These are phyloP conservation scores for Phyllosticta ampelicida DNA, from an alignment of 2,329 filamentous ascomycete genomes.

Conservation along the genomic window DNA sequence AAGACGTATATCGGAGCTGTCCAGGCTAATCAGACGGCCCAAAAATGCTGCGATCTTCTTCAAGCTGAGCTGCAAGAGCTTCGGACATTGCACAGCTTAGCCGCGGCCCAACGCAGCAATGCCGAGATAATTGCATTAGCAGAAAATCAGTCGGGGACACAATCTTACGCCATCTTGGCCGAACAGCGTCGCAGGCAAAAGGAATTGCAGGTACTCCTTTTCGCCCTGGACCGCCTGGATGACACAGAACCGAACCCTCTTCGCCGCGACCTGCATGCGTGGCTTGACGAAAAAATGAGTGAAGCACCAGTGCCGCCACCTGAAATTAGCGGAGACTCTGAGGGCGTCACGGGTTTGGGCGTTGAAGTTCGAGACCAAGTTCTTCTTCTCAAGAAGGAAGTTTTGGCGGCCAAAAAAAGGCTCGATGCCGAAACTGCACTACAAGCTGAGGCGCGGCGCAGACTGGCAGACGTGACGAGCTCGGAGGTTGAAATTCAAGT, in stretches of 20 bases:
- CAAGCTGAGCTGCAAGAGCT: constrained; percentile 24
- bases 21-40: constrained; percentile 31
- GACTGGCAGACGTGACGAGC: not conserved
- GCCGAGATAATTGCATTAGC: not conserved
- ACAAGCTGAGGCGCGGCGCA: constrained; percentile 6
- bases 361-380: constrained; percentile 17
- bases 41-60: constrained; percentile 26
- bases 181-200: constrained; percentile 35
- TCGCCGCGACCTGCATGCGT: constrained; percentile 18
- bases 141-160: not conserved
- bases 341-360: constrained; percentile 16
- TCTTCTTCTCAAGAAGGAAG: constrained; percentile 29
- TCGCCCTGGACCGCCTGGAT: constrained; percentile 31
- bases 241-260: constrained; percentile 24
- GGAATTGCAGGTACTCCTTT: constrained; percentile 37
- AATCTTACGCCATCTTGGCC: constrained; percentile 34
- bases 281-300: constrained; percentile 22
- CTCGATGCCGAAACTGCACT: constrained; percentile 23
- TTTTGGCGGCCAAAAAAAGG: constrained; percentile 23
- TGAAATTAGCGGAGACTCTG: constrained; percentile 15
- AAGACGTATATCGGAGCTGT: constrained; percentile 37
- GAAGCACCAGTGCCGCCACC: constrained; percentile 28
- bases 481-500: constrained; percentile 21
- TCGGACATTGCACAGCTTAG: constrained; percentile 12
- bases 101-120: constrained; percentile 12